These are phyloP conservation scores for Cryphonectria naterciae DNA, from an alignment of 2,329 filamentous ascomycete genomes.

Conservation along the genomic window DNA sequence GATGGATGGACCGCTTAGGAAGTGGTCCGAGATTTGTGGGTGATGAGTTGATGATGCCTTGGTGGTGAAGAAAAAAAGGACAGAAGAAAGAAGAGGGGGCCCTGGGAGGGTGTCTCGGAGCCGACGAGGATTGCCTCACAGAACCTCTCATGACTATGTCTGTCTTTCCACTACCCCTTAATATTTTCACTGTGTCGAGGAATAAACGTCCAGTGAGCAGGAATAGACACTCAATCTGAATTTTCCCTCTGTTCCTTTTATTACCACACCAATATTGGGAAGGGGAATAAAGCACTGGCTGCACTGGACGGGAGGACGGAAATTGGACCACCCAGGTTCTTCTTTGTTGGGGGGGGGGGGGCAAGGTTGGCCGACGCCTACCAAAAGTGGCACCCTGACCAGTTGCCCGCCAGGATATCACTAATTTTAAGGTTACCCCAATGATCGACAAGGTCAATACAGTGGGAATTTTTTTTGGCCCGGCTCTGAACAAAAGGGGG, in stretches of 20 bases:
- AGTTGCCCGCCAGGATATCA: neutral
- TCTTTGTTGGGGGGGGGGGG: neutral
- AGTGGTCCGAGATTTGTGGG: neutral
- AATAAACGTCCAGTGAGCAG: neutral
- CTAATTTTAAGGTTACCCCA: conserved; percentile 19
- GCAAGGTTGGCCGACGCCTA: neutral
- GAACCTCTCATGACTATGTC: neutral
- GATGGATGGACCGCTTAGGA: neutral
- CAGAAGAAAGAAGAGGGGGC: neutral
- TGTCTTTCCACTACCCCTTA: neutral
- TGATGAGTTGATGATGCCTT: neutral
- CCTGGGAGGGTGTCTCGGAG: neutral
- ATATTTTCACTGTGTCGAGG: neutral
- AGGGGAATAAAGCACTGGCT: neutral
- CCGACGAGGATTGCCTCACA: neutral
- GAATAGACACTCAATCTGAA: neutral
- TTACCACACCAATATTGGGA: neutral
- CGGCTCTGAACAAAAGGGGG: neutral
- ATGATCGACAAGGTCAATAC: conserved; percentile 12
- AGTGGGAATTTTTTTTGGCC: neutral
- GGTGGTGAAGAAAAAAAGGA: neutral
- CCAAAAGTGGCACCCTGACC: neutral
- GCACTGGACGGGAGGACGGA: conserved; percentile 5
- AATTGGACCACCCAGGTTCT: neutral
- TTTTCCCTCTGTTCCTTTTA: neutral